Conservation (phyloP, 768 basidiomycete species). For the Trametes punicea region DNA sequence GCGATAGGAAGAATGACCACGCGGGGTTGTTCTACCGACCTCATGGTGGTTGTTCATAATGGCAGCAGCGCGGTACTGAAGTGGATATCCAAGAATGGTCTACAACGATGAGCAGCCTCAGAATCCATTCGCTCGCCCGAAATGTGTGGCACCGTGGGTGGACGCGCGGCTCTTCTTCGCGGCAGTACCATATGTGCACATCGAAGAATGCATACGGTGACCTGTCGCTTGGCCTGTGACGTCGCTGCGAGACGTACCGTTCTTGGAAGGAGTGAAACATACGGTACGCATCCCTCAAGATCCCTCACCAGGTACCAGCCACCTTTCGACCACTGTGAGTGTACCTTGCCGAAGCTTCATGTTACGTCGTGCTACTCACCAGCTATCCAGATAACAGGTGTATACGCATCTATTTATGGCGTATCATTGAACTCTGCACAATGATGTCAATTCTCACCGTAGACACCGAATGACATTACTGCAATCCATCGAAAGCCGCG, state of each 20-base stretch:
- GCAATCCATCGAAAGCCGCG: conserved; percentile 44
- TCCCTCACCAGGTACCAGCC: neutral
- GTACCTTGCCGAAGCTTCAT: neutral
- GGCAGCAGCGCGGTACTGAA: neutral
- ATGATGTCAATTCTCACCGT: neutral
- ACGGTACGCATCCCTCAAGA: no score
- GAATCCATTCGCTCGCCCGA: neutral
- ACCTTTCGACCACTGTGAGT: neutral
- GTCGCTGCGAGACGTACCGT: conserved; percentile 7
- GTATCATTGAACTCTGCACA: neutral
- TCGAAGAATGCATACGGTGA: neutral
- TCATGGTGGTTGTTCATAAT: neutral
- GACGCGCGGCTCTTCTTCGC: neutral
- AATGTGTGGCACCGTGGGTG: conserved; percentile 2
- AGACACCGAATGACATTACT: neutral
- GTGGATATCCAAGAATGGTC: neutral
- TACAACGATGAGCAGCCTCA: neutral
- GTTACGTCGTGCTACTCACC: neutral
- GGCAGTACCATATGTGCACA: neutral
- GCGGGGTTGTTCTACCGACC: neutral
- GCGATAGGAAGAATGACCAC: neutral
- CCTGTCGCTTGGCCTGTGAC: neutral
- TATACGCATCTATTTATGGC: neutral
- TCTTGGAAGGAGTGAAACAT: neutral
- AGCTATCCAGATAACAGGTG: neutral